Evolutionary conservation across 1,284 basidiomycete species (phyloP).

Genomic region (Papiliotrema flavescens): DNA sequence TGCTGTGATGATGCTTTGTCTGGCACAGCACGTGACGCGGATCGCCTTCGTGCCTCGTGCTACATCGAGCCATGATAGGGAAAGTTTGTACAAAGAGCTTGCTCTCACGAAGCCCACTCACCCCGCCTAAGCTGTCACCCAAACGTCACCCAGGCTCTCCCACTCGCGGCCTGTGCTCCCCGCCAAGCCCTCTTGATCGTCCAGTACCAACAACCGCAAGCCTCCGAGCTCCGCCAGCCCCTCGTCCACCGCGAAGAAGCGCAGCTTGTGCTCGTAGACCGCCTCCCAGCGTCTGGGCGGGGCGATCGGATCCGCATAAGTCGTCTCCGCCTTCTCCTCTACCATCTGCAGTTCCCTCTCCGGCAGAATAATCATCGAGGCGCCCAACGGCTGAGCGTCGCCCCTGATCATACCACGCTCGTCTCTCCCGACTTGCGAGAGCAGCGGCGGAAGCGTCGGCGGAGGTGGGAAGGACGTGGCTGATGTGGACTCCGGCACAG

Average conservation of each 20-base stretch:
- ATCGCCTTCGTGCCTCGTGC: too few relatives aligned
- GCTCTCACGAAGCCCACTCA: neutral
- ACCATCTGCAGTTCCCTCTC: conserved; percentile 10
- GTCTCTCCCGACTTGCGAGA: too few relatives aligned
- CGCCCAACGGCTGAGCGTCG: conserved; percentile 20
- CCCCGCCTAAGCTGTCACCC: conserved; percentile 4
- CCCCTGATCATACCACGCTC: neutral
- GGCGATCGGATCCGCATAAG: conserved; percentile 22
- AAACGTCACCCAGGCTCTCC: conserved; percentile 36
- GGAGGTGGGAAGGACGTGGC: conserved; percentile 14
- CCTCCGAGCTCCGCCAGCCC: conserved; percentile 39
- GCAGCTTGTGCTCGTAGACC: conserved; percentile 17
- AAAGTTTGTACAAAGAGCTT: neutral
- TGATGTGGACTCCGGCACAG: neutral
- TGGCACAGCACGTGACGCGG: too few relatives aligned
- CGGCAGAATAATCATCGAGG: conserved; percentile 16
- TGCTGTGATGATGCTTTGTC: too few relatives aligned
- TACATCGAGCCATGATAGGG: too few relatives aligned
- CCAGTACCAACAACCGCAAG: conserved; percentile 30
- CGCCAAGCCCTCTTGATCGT: conserved; percentile 3
- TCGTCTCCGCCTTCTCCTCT: conserved; percentile 25
- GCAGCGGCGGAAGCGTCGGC: conserved; percentile 4
- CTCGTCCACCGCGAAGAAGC: conserved; percentile 28
- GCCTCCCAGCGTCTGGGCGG: conserved; percentile 27
- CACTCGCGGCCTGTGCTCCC: conserved; percentile 28